Conservation (phyloP, 2,329 filamentous ascomycete genomes). For the Aspergillus brunneoviolaceus region DNA sequence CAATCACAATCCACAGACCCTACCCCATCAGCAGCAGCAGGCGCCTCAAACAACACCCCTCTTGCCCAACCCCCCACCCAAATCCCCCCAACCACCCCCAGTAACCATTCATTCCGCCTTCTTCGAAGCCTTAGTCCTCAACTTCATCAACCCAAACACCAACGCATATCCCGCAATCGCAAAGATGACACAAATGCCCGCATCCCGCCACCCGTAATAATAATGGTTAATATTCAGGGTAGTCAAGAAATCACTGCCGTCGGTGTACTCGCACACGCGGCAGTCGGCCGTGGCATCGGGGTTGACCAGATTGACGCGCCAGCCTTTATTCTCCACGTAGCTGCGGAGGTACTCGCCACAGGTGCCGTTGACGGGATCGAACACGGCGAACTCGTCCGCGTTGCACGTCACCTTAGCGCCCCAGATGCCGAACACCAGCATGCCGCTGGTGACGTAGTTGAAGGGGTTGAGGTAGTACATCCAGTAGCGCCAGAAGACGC, state of each 20-base stretch:
- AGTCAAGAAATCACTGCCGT: slow-evolving; percentile 59
- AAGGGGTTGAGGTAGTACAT: slow-evolving; percentile 61
- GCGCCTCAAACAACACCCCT: too few relatives aligned
- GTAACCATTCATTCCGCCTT: slow-evolving; percentile 22
- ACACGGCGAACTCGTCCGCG: slow-evolving; percentile 50
- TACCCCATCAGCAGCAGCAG: too few relatives aligned
- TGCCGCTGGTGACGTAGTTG: slow-evolving; percentile 59
- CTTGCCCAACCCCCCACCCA: too few relatives aligned
- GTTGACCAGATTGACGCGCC: slow-evolving; percentile 56
- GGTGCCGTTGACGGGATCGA: slow-evolving; percentile 43
- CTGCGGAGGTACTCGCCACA: slow-evolving; percentile 58
- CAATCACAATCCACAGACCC: too few relatives aligned
- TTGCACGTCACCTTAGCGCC: slow-evolving; percentile 49
- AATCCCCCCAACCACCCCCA: too few relatives aligned
- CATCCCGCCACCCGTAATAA: slow-evolving; percentile 66
- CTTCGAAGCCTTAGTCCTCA: slow-evolving; percentile 39
- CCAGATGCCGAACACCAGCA: slow-evolving; percentile 56
- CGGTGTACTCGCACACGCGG: slow-evolving; percentile 60
- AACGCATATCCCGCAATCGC: slow-evolving; percentile 54
- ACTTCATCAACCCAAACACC: slow-evolving; percentile 45
- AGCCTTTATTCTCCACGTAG: slow-evolving; percentile 51
- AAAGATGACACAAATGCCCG: slow-evolving; percentile 59
- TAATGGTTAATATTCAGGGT: slow-evolving; percentile 61
- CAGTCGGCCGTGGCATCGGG: slow-evolving; percentile 58
- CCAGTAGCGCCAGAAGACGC: slow-evolving; percentile 70